Evolutionary conservation across 495 filamentous ascomycete species (phyloP).

Genomic region (Darksidea phi): DNA sequence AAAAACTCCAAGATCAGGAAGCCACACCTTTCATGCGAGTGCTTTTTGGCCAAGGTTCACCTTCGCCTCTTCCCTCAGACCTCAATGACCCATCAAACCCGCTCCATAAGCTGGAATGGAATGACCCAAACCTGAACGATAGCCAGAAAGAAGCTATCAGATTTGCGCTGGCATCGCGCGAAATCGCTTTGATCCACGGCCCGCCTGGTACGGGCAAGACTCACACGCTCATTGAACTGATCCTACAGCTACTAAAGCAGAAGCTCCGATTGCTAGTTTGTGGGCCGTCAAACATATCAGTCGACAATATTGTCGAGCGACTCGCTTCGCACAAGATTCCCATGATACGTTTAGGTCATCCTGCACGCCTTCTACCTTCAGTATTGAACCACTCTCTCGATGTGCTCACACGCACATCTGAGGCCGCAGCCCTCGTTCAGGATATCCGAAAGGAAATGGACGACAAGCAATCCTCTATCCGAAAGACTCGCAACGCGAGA

Average conservation of each 20-base stretch:
- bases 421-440: constrained; percentile 84
- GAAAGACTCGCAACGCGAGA: constrained; percentile 76
- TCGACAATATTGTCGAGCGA: constrained; percentile 98
- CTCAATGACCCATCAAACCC: constrained; percentile 45
- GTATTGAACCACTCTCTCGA: constrained; percentile 89
- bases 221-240: constrained; percentile 92
- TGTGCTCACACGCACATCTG: constrained; percentile 85
- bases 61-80: constrained; percentile 52
- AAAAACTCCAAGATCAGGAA: constrained; percentile 67
- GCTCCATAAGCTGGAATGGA: constrained; percentile 60
- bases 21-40: constrained; percentile 76
- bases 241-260: constrained; percentile 74
- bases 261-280: constrained; percentile 82
- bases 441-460: constrained; percentile 94
- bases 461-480: constrained; percentile 80
- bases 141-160: constrained; percentile 87
- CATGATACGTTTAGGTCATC: constrained; percentile 87
- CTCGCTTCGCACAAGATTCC: constrained; percentile 79
- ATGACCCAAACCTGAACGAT: constrained; percentile 78
- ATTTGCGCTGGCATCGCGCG: constrained; percentile 78
- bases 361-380: constrained; percentile 83
- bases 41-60: constrained; percentile 70
- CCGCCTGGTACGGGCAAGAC: constrained; percentile 97
- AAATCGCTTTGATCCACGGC: constrained; percentile 92
- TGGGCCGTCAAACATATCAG: constrained; percentile 92